phyloP scores from a whole-genome alignment of 2,329 filamentous ascomycete species.

The Aspergillus awamori region DNA sequence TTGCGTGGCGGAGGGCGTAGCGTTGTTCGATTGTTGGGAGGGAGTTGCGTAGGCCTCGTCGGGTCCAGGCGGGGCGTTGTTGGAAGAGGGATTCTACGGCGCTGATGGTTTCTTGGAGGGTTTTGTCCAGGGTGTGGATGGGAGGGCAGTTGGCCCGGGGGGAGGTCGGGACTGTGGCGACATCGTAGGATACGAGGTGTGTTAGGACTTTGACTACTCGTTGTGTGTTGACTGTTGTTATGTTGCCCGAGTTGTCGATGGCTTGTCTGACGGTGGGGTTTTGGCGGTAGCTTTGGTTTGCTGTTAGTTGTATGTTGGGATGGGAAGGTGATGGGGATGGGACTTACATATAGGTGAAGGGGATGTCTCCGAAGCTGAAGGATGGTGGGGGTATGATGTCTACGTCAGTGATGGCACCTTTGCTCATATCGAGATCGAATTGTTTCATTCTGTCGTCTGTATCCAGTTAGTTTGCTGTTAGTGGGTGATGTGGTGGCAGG shows the following conservation, averaged over 20 bases:
- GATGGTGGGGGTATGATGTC: conserved; percentile 78
- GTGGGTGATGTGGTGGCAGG: neutral
- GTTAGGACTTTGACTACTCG: conserved; percentile 62
- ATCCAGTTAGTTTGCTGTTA: neutral
- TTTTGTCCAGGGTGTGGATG: conserved; percentile 54
- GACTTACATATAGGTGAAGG: conserved; percentile 63
- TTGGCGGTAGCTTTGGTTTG: conserved; percentile 72
- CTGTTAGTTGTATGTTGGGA: conserved; percentile 15
- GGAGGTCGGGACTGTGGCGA: conserved; percentile 62
- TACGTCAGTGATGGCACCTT: conserved; percentile 61
- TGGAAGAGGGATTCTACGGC: conserved; percentile 68
- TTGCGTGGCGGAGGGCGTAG: conserved; percentile 68
- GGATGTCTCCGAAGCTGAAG: conserved; percentile 73
- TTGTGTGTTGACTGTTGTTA: conserved; percentile 60
- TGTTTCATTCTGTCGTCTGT: conserved; percentile 60
- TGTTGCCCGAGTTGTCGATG: conserved; percentile 60
- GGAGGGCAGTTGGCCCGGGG: conserved; percentile 60
- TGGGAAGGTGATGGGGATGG: neutral
- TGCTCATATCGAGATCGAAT: conserved; percentile 68
- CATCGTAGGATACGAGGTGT: conserved; percentile 63
- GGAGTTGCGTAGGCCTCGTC: conserved; percentile 76
- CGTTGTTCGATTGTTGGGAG: conserved; percentile 57
- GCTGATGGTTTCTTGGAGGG: conserved; percentile 66
- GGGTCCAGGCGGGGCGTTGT: conserved; percentile 81
- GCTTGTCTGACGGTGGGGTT: conserved; percentile 74